Evolutionary conservation across 768 basidiomycete genomes (phyloP).

Genomic region (Lyophyllum decastes): DNA sequence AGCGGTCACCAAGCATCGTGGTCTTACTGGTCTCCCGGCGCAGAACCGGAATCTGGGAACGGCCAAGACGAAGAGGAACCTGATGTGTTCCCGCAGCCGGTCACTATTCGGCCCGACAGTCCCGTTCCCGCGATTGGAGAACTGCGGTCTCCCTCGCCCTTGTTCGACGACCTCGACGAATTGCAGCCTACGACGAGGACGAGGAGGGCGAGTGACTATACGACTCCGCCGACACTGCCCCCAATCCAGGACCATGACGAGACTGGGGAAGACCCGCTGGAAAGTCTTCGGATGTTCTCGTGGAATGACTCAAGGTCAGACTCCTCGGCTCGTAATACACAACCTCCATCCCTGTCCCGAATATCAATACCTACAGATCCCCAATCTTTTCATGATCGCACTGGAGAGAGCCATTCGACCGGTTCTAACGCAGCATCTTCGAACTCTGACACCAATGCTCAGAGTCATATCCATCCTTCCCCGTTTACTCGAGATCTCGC

Average conservation of each 20-base stretch:
- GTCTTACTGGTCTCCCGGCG: constrained; percentile 6
- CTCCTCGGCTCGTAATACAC: neutral
- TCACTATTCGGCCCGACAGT: constrained; percentile 4
- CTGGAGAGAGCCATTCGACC: neutral
- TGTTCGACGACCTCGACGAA: constrained; percentile 13
- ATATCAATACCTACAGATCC: neutral
- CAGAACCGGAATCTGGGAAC: neutral
- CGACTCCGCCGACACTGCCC: constrained; percentile 13
- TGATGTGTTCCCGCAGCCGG: constrained; percentile 1
- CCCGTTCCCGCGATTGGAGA: constrained; percentile 13
- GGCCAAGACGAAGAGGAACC: constrained; percentile 3
- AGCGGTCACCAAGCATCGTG: neutral
- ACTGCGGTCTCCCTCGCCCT: constrained; percentile 16
- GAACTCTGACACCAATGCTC: neutral
- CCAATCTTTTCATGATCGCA: neutral
- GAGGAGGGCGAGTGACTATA: neutral
- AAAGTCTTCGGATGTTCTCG: constrained; percentile 1
- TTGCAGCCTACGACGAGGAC: neutral
- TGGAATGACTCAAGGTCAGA: neutral
- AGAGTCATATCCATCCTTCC: neutral
- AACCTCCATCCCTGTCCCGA: constrained; percentile 1
- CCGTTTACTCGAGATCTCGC: neutral
- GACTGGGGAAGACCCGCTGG: constrained; percentile 5
- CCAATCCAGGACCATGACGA: constrained; percentile 12
- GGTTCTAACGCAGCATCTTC: constrained; percentile 1